A percentile compares a stretch with the other conserved stretches of the same genome.
Evolutionary conservation across 257 asterid species (phyloP).

Genomic region (Prunella vulgaris): DNA sequence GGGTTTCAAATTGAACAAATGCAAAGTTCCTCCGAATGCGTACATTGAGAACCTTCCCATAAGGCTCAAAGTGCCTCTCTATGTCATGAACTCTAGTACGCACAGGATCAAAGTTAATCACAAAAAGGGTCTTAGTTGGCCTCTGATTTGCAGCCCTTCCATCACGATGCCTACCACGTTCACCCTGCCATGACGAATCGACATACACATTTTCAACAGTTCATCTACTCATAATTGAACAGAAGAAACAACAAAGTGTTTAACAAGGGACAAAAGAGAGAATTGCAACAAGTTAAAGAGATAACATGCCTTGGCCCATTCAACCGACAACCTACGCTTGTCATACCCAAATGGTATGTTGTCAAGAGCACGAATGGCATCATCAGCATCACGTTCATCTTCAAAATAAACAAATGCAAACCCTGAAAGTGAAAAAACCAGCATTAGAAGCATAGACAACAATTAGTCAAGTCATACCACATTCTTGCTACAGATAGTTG

Average conservation of each 20-base stretch:
- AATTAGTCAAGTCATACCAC: neutral
- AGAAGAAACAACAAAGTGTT: neutral
- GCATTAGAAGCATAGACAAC: constrained; percentile 21
- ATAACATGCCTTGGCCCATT: constrained; percentile 80
- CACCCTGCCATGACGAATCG: constrained; percentile 55
- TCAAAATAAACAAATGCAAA: constrained; percentile 88
- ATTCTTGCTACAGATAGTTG: constrained; percentile 19
- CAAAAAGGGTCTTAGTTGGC: constrained; percentile 80
- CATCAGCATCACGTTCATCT: constrained; percentile 89
- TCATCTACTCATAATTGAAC: neutral
- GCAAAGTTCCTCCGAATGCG: constrained; percentile 88
- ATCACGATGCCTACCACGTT: constrained; percentile 75
- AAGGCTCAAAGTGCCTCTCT: constrained; percentile 84
- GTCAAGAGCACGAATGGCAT: constrained; percentile 72
- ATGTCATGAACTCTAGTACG: constrained; percentile 64
- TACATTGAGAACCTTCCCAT: constrained; percentile 74
- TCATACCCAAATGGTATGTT: constrained; percentile 64
- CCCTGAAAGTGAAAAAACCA: constrained; percentile 37
- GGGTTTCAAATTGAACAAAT: constrained; percentile 86
- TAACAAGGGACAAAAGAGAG: neutral
- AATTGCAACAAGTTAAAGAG: neutral
- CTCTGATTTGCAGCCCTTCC: constrained; percentile 58
- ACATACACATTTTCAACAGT: neutral
- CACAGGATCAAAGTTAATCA: constrained; percentile 86
- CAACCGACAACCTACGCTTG: constrained; percentile 65